Evolutionary conservation across 106 monocot species (phyloP).

Genomic region (Dioscorea dumetorum): DNA sequence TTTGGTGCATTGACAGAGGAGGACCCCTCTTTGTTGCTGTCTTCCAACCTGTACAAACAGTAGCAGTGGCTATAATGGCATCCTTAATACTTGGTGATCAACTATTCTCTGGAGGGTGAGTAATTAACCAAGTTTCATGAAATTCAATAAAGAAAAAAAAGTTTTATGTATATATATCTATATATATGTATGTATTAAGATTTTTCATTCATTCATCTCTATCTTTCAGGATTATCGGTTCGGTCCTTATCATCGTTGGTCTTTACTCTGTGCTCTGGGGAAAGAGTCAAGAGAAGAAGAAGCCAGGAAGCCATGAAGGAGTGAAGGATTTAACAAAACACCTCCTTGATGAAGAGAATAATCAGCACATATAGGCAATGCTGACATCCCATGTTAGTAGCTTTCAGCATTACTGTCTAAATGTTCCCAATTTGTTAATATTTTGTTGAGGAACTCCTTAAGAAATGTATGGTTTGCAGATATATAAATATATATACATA

Average conservation of each 20-base stretch:
- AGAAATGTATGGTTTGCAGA: no score
- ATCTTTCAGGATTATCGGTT: slow-evolving; percentile 61
- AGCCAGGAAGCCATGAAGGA: slow-evolving; percentile 3
- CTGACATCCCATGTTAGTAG: slow-evolving; percentile 28
- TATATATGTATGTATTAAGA: no score
- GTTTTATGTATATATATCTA: not conserved
- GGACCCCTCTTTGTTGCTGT: slow-evolving; percentile 75
- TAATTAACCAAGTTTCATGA: not conserved
- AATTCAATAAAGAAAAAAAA: not conserved
- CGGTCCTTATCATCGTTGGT: slow-evolving; percentile 62
- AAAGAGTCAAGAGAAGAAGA: slow-evolving; percentile 66
- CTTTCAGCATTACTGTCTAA: no score
- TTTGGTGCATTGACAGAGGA: slow-evolving; percentile 90
- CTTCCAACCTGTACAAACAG: slow-evolving; percentile 84
- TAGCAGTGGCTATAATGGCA: slow-evolving; percentile 73
- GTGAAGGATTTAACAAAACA: slow-evolving; percentile 28
- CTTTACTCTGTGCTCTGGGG: slow-evolving; percentile 88
- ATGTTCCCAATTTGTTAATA: no score
- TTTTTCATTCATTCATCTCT: not conserved
- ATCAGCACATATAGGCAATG: slow-evolving; percentile 11
- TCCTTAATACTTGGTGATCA: slow-evolving; percentile 64
- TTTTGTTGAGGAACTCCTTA: no score
- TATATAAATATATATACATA: no score
- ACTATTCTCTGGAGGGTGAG: slow-evolving; percentile 75
- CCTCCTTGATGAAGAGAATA: slow-evolving; percentile 37